Base-by-base conservation (phyloP, 2,329 filamentous ascomycete species). In the Herpotrichia juniperi region DNA sequence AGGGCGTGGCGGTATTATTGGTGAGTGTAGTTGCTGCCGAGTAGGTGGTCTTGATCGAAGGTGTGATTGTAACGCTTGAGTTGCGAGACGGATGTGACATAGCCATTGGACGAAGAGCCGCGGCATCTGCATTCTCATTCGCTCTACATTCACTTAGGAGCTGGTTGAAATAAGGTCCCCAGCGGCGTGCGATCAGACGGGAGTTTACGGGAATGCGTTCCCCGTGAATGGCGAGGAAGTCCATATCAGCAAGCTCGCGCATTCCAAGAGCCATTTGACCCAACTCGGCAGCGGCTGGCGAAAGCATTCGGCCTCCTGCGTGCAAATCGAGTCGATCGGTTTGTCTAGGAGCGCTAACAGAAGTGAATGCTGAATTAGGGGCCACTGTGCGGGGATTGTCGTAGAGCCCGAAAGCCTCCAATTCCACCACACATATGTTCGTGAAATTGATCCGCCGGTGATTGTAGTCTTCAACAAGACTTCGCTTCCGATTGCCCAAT, bases 391-490 rank as follows among this genome's bases (percentile, higher is more conserved):
- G 86, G 10, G 94, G 93, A 71, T 97, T 99, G 69, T 97, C 93
- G 72, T 97, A 97, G 37, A 99, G 87, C 1, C 94, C 94, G 77
- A 97, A 99, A 0, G 94, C 93, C 71, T 99, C 94, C 10, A 99
- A 81, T 74, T 99, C 94, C 8, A 99, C 93, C 82, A 97, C 89
- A 73, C 94, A 97, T 24, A 97, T 87, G 68, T 99, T 96, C 9
- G 90, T 90, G 71, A 97, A 99, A 74, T 99, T 99, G 75, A 99
- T 96, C 22, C 94, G 88, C 10, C 94, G 89, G 68, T 97, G 94
- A 70, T 97, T 97, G 75, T 99, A 99, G 73, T 99, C 94, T 63
- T 99, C 93, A 0, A 97, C 93, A 26, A 99, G 81, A 62, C 90
- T 97, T 56, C 94, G 83, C 74, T 96, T 96, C 31, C 94, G 86